Conservation (phyloP, 2,329 filamentous ascomycete species). For the Zymoseptoria ardabiliae region DNA sequence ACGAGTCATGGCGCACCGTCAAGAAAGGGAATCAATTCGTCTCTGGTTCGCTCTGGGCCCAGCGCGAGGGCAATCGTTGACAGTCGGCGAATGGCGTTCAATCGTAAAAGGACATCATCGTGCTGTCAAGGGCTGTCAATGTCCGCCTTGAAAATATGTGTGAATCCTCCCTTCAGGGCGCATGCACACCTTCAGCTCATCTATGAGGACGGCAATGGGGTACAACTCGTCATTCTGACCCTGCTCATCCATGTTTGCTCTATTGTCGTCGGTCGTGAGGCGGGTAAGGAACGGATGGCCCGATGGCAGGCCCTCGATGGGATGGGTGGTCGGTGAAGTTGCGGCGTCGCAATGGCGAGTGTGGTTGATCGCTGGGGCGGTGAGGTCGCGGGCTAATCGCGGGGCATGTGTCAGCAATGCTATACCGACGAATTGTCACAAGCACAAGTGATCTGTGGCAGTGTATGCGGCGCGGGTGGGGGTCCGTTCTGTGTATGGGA, state of each 20-base stretch:
- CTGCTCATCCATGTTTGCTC: slow-evolving; percentile 69
- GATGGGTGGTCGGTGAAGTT: slow-evolving; percentile 4
- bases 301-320: slow-evolving; percentile 17
- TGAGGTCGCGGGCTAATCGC: neutral
- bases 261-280: slow-evolving; percentile 6
- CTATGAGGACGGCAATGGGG: slow-evolving; percentile 98
- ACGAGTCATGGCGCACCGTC: slow-evolving; percentile 62
- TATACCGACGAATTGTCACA: neutral
- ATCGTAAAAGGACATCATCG: slow-evolving; percentile 92
- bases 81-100: slow-evolving; percentile 97
- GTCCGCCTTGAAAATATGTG: neutral
- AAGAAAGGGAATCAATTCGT: slow-evolving; percentile 97
- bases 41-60: slow-evolving; percentile 90
- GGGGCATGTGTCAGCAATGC: neutral
- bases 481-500: slow-evolving; percentile 2
- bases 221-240: slow-evolving; percentile 97
- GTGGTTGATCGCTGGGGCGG: neutral
- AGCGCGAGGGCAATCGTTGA: slow-evolving; percentile 96
- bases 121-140: slow-evolving; percentile 52
- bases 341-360: slow-evolving; percentile 7
- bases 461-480: neutral
- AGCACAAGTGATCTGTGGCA: neutral
- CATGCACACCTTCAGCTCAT: slow-evolving; percentile 85
- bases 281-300: slow-evolving; percentile 24
- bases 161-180: neutral